Percentiles rank a stretch among this genome's conserved stretches.
Evolutionary conservation across 768 basidiomycete species (phyloP).

Genomic region (Pilatotrama ljubarskyi): DNA sequence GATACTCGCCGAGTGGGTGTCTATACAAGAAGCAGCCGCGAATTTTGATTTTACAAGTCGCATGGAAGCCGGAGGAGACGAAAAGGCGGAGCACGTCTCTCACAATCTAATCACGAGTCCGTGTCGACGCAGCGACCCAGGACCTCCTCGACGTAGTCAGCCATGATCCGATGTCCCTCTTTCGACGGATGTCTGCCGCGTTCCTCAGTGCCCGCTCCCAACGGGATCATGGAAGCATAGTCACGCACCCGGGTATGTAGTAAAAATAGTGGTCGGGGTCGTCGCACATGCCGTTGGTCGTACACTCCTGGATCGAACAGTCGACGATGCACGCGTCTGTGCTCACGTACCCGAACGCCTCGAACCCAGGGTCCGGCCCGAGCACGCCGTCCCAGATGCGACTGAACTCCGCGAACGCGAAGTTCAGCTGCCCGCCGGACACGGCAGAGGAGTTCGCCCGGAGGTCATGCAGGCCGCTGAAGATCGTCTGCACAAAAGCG

Average conservation of each 20-base stretch:
- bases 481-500: slow-evolving; percentile 48
- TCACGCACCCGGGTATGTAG: slow-evolving; percentile 49
- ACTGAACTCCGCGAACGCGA: slow-evolving; percentile 47
- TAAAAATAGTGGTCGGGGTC: slow-evolving; percentile 50
- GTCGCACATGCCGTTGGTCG: slow-evolving; percentile 26
- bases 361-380: slow-evolving; percentile 42
- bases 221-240: neutral
- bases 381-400: slow-evolving; percentile 53
- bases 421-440: slow-evolving; percentile 29
- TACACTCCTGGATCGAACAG: slow-evolving; percentile 17
- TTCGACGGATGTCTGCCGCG: slow-evolving; percentile 48
- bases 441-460: slow-evolving; percentile 27
- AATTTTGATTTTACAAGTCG: too few relatives aligned
- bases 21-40: neutral
- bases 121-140: slow-evolving; percentile 32
- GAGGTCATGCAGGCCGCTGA: slow-evolving; percentile 40
- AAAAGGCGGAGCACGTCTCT: too few relatives aligned
- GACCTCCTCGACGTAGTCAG: slow-evolving; percentile 48
- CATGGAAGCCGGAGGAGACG: too few relatives aligned
- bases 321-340: slow-evolving; percentile 23
- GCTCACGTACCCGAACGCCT: slow-evolving; percentile 50
- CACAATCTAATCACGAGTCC: neutral
- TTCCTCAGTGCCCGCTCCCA: neutral
- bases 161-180: slow-evolving; percentile 52
- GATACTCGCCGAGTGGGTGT: too few relatives aligned